A percentile compares a stretch with the other conserved stretches of the same genome.
Evolutionary conservation across 169 alveolate species (phyloP).

Genomic region (Eimeria necatrix): DNA sequence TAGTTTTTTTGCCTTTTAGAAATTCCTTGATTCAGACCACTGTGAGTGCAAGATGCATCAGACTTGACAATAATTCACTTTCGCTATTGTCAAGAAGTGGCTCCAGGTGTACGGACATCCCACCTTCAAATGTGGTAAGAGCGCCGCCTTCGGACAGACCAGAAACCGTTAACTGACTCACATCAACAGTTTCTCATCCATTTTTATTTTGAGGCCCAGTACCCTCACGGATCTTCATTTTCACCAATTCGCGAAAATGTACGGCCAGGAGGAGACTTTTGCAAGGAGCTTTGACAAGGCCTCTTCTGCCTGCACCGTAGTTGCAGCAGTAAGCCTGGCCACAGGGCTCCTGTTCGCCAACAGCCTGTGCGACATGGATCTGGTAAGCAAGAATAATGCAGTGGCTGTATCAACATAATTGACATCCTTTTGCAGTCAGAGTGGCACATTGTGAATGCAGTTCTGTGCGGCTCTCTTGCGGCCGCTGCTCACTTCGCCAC

Average conservation of each 20-base stretch:
- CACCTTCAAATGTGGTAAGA: not conserved
- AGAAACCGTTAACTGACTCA: constrained; percentile 61
- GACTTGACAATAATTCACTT: not conserved
- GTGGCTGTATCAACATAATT: not conserved
- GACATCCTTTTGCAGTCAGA: constrained; percentile 1
- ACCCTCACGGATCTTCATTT: constrained; percentile 24
- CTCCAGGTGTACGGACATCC: constrained; percentile 62
- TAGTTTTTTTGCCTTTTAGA: not conserved
- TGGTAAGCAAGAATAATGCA: constrained; percentile 24
- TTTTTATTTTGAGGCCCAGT: constrained; percentile 42
- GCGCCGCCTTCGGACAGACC: not conserved
- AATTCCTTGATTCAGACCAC: constrained; percentile 23
- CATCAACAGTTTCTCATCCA: constrained; percentile 73
- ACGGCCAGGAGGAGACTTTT: constrained; percentile 74
- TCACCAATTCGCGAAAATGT: constrained; percentile 47
- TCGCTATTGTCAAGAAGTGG: not conserved
- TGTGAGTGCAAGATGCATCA: constrained; percentile 8
- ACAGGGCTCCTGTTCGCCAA: constrained; percentile 70
- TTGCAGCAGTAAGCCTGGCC: constrained; percentile 73
- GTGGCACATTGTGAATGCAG: constrained; percentile 65
- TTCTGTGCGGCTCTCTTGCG: constrained; percentile 65
- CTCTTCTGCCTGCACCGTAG: constrained; percentile 57
- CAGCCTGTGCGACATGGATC: constrained; percentile 76
- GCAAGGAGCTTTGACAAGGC: constrained; percentile 65
- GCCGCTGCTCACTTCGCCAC: constrained; percentile 74